A percentile compares a stretch with the other conserved stretches of the same genome.
These are phyloP conservation scores for Vitis hybrid DNA, from an alignment of 177 flowering plant genomes.

Conservation along the genomic window DNA sequence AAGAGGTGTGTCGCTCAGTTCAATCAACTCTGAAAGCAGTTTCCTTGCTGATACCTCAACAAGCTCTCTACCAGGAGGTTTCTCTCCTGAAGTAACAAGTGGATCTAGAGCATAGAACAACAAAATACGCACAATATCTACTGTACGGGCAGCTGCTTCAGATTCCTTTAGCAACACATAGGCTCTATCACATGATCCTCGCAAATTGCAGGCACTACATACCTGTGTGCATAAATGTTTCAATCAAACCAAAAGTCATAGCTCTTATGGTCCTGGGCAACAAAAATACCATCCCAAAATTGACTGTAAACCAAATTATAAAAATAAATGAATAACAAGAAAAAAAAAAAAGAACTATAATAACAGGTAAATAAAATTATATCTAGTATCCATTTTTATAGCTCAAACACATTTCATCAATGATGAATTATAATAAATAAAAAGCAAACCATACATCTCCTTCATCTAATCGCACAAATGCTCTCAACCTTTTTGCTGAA, in stretches of 20 bases:
- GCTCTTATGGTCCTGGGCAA: neutral
- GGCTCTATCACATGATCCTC: conserved; percentile 93
- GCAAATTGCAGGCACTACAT: conserved; percentile 70
- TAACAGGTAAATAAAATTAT: no score
- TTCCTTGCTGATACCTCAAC: conserved; percentile 64
- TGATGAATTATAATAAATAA: neutral
- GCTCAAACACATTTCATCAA: neutral
- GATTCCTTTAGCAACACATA: conserved; percentile 57
- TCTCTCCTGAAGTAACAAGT: conserved; percentile 47
- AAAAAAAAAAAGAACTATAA: neutral
- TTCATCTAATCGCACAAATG: conserved; percentile 65
- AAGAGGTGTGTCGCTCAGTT: conserved; percentile 54
- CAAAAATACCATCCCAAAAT: neutral
- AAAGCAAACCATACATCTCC: conserved; percentile 63
- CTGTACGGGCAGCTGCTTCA: conserved; percentile 75
- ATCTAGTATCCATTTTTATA: neutral
- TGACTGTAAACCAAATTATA: neutral
- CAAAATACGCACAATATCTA: conserved; percentile 81
- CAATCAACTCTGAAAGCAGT: conserved; percentile 64
- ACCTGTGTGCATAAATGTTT: conserved; percentile 57
- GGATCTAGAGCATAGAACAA: conserved; percentile 75
- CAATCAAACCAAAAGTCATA: neutral
- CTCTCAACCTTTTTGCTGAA: conserved; percentile 87
- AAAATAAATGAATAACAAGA: neutral
- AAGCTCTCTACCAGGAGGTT: conserved; percentile 47